phyloP scores from a whole-genome alignment of 345 rosid species.

The Camelina laxa region DNA sequence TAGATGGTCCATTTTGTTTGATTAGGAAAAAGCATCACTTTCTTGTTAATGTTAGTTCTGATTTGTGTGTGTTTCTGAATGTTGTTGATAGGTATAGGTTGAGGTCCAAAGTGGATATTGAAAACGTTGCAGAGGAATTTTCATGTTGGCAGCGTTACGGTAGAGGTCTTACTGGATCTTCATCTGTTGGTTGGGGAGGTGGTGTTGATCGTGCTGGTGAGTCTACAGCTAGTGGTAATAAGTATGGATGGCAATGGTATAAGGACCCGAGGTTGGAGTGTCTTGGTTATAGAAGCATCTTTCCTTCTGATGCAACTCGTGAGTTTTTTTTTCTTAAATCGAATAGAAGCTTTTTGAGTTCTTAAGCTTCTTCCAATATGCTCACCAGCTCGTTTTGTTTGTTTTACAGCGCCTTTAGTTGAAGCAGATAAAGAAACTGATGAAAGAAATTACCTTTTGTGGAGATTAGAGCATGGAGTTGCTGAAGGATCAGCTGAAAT shows the following conservation, averaged over 20 bases:
- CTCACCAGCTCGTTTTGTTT: no score
- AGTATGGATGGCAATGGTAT: constrained; percentile 82
- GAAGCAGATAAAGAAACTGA: constrained; percentile 79
- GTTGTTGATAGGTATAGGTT: constrained; percentile 67
- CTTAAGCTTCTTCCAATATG: background rate
- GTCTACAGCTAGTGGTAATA: constrained; percentile 63
- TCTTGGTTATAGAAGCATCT: constrained; percentile 83
- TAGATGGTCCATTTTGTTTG: no score
- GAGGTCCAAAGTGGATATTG: constrained; percentile 91
- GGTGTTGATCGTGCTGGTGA: constrained; percentile 57
- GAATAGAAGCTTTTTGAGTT: constrained; percentile 6
- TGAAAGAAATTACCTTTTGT: constrained; percentile 65
- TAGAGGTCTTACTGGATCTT: constrained; percentile 52
- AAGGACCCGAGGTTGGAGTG: constrained; percentile 82
- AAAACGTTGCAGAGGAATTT: constrained; percentile 68
- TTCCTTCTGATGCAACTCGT: constrained; percentile 64
- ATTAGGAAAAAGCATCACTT: no score
- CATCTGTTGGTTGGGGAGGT: constrained; percentile 74
- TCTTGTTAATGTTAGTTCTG: background rate
- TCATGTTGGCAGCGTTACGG: constrained; percentile 88
- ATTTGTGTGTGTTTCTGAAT: background rate
- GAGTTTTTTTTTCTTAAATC: constrained; percentile 38
- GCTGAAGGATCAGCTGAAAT: constrained; percentile 93
- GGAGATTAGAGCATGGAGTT: constrained; percentile 86
- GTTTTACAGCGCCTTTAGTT: constrained; percentile 76